These are phyloP conservation scores for Fusarium nurragi DNA, from an alignment of 2,329 filamentous ascomycete species.

Conservation along the genomic window DNA sequence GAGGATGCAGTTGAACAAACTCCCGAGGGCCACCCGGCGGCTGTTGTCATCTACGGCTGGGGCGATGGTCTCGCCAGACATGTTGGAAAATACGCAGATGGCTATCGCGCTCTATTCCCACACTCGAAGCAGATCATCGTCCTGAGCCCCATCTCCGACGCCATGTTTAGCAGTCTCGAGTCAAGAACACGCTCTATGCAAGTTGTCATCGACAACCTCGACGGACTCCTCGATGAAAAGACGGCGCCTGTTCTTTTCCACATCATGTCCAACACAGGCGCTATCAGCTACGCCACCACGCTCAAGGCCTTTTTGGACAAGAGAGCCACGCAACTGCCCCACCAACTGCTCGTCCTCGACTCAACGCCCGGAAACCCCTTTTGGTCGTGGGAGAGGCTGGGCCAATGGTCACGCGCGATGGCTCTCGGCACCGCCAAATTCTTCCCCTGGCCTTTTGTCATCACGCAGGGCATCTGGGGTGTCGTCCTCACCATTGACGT, in stretches of 20 bases:
- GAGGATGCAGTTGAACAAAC: constrained; percentile 42
- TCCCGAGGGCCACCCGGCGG: constrained; percentile 51
- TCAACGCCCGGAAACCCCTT: constrained; percentile 62
- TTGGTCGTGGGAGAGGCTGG: constrained; percentile 54
- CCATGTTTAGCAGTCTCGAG: constrained; percentile 55
- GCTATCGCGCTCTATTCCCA: constrained; percentile 62
- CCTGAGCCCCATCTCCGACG: constrained; percentile 60
- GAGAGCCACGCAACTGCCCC: constrained; percentile 54
- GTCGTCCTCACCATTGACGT: constrained; percentile 53
- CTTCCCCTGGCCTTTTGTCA: constrained; percentile 60
- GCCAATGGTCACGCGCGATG: constrained; percentile 64
- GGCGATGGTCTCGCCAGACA: constrained; percentile 65
- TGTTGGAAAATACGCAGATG: constrained; percentile 64
- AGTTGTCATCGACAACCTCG: constrained; percentile 52
- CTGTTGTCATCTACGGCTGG: constrained; percentile 66
- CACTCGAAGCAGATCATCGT: constrained; percentile 60
- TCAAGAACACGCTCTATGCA: constrained; percentile 57
- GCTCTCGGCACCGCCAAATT: constrained; percentile 57
- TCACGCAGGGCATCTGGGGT: constrained; percentile 60
- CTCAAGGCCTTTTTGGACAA: constrained; percentile 57
- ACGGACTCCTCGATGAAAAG: constrained; percentile 25
- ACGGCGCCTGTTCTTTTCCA: constrained; percentile 58
- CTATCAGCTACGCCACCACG: constrained; percentile 61
- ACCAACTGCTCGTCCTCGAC: constrained; percentile 60
- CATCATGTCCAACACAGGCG: constrained; percentile 68